Percentiles rank a stretch among this genome's conserved stretches.
Conservation (phyloP, 805 yeast genomes). For the Nakazawaea ernobii region DNA sequence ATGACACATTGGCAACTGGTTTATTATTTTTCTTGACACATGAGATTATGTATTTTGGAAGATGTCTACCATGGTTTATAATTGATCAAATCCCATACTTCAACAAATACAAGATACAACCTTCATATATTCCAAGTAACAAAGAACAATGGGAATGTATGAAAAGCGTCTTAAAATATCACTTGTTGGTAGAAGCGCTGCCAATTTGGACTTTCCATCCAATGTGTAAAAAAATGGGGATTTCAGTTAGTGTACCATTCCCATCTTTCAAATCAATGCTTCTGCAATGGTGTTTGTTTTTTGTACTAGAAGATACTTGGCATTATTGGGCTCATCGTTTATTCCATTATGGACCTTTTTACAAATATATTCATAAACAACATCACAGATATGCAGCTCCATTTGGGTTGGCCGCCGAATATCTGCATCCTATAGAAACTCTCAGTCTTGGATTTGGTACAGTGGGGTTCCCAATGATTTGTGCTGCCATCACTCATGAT, state of each 20-base stretch:
- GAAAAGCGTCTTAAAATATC: slow-evolving; percentile 50
- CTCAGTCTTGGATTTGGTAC: slow-evolving; percentile 54
- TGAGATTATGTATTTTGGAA: slow-evolving; percentile 51
- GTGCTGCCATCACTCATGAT: slow-evolving; percentile 38
- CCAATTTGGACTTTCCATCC: slow-evolving; percentile 65
- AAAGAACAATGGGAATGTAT: slow-evolving; percentile 60
- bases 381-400: slow-evolving; percentile 61
- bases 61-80: slow-evolving; percentile 55
- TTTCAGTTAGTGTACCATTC: slow-evolving; percentile 47
- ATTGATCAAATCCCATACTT: slow-evolving; percentile 49
- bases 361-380: slow-evolving; percentile 53
- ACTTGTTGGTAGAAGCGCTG: slow-evolving; percentile 51
- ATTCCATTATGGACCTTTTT: slow-evolving; percentile 51
- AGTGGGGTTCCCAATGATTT: slow-evolving; percentile 54
- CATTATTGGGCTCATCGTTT: slow-evolving; percentile 56
- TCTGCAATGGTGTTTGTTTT: slow-evolving; percentile 42
- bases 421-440: slow-evolving; percentile 57
- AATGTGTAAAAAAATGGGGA: slow-evolving; percentile 41
- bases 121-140: slow-evolving; percentile 43
- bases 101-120: slow-evolving; percentile 49
- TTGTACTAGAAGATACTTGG: slow-evolving; percentile 53
- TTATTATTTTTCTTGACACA: slow-evolving; percentile 48
- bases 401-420: slow-evolving; percentile 56
- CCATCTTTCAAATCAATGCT: slow-evolving; percentile 37
- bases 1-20: slow-evolving; percentile 55